These are phyloP conservation scores for Pontederia crassipes DNA, from an alignment of 176 grass and related monocot species.

Conservation along the genomic window DNA sequence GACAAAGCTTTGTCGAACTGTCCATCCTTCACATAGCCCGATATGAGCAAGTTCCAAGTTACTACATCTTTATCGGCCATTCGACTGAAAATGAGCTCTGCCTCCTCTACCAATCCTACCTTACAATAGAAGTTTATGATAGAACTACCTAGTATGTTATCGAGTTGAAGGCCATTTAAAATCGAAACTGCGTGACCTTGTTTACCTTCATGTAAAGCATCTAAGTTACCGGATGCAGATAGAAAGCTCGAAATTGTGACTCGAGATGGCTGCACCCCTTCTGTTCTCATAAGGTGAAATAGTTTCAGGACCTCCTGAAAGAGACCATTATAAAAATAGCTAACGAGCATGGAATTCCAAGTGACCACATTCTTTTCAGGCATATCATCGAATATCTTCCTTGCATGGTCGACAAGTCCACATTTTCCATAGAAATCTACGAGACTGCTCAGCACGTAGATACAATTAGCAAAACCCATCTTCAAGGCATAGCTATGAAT, in stretches of 20 bases:
- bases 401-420: neutral
- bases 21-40: slow-evolving; percentile 12
- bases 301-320: slow-evolving; percentile 5
- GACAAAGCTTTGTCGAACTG: slow-evolving; percentile 8
- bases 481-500: slow-evolving; percentile 12
- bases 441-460: slow-evolving; percentile 20
- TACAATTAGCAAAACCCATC: slow-evolving; percentile 15
- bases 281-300: slow-evolving; percentile 14
- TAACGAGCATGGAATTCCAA: slow-evolving; percentile 20
- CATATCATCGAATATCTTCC: slow-evolving; percentile 16
- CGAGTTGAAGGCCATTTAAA: slow-evolving; percentile 6
- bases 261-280: slow-evolving; percentile 16
- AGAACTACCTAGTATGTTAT: slow-evolving; percentile 18
- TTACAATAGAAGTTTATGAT: slow-evolving; percentile 23
- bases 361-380: slow-evolving; percentile 13
- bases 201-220: slow-evolving; percentile 16
- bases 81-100: slow-evolving; percentile 3
- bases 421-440: slow-evolving; percentile 25
- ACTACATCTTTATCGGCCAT: slow-evolving; percentile 11
- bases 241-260: slow-evolving; percentile 15
- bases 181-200: slow-evolving; percentile 19
- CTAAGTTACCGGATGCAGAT: slow-evolving; percentile 5
- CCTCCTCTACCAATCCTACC: slow-evolving; percentile 14
- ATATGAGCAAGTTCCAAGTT: slow-evolving; percentile 22
- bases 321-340: slow-evolving; percentile 10